These are phyloP conservation scores for Fusarium oxysporum DNA, from an alignment of 2,329 filamentous ascomycete genomes.

Conservation along the genomic window DNA sequence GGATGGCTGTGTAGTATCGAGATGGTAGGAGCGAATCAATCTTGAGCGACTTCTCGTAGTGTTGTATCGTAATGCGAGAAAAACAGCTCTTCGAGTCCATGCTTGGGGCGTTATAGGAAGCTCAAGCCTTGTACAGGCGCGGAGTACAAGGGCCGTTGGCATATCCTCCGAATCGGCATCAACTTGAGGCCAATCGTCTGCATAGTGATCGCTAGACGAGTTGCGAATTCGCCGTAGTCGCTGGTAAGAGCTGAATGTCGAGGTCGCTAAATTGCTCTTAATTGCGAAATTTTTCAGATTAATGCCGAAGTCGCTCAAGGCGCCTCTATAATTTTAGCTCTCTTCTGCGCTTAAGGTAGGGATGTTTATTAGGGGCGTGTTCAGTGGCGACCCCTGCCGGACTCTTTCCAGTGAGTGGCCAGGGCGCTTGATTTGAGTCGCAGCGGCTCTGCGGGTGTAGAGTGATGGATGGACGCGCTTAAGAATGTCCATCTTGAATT, in stretches of 20 bases:
- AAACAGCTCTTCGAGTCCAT: slow-evolving; percentile 33
- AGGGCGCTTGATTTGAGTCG: slow-evolving; percentile 28
- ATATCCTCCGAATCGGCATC: slow-evolving; percentile 42
- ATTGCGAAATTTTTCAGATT: slow-evolving; percentile 21
- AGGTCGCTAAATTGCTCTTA: slow-evolving; percentile 2
- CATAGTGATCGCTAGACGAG: slow-evolving; percentile 36
- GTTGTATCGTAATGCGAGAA: slow-evolving; percentile 25
- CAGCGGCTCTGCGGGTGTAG: slow-evolving; percentile 21
- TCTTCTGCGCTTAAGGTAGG: slow-evolving; percentile 20
- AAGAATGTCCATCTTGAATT: slow-evolving; percentile 35
- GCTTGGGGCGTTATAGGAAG: slow-evolving; percentile 21
- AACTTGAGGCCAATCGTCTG: slow-evolving; percentile 29
- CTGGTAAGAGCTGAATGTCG: neutral
- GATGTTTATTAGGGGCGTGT: neutral
- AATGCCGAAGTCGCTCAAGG: slow-evolving; percentile 38
- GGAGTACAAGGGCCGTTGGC: slow-evolving; percentile 41
- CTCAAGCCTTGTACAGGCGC: slow-evolving; percentile 42
- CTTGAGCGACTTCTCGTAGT: neutral
- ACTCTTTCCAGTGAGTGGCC: slow-evolving; percentile 37
- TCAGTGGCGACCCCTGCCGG: neutral
- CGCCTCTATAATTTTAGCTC: slow-evolving; percentile 33
- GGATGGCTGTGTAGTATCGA: slow-evolving; percentile 1
- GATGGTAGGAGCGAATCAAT: slow-evolving; percentile 26
- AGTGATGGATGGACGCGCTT: slow-evolving; percentile 20
- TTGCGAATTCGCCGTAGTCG: slow-evolving; percentile 9